phyloP scores from a whole-genome alignment of 73 alveolate species.

The Symbiodinium natans region DNA sequence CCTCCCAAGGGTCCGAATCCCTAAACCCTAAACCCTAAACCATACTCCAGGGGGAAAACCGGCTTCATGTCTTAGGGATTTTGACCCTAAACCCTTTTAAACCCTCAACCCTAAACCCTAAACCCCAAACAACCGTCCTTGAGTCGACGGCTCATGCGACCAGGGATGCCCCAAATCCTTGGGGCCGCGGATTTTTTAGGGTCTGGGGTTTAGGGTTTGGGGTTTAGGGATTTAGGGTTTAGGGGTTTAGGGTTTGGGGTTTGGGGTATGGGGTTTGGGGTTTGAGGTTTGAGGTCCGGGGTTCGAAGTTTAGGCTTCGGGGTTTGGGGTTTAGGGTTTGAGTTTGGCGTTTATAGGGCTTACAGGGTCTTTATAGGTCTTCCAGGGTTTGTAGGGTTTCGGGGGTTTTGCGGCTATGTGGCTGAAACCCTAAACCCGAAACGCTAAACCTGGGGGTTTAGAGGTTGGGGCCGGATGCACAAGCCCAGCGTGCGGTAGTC shows the following conservation, averaged over 20 bases:
- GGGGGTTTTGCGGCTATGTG: no score
- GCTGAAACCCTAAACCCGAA: no score
- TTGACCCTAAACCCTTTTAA: neutral
- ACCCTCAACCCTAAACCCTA: neutral
- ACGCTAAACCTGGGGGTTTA: no score
- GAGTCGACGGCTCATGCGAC: slow-evolving; percentile 60
- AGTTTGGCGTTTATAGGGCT: no score
- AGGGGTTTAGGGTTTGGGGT: neutral
- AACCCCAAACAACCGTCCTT: neutral
- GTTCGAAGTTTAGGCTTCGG: neutral
- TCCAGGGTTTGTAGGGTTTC: no score
- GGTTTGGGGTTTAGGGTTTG: neutral
- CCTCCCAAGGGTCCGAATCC: neutral
- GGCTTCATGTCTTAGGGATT: no score
- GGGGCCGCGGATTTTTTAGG: neutral
- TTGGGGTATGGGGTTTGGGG: neutral
- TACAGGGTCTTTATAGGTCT: no score
- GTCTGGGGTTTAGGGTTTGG: neutral
- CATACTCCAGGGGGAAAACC: no score
- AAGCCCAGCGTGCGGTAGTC: no score
- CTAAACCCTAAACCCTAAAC: neutral
- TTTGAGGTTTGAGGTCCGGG: neutral
- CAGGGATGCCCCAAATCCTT: slow-evolving; percentile 80
- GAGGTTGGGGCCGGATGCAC: no score
- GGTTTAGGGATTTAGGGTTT: neutral